These are phyloP conservation scores for Colletotrichum orbiculare DNA, from an alignment of 2,329 filamentous ascomycete genomes.

Conservation along the genomic window DNA sequence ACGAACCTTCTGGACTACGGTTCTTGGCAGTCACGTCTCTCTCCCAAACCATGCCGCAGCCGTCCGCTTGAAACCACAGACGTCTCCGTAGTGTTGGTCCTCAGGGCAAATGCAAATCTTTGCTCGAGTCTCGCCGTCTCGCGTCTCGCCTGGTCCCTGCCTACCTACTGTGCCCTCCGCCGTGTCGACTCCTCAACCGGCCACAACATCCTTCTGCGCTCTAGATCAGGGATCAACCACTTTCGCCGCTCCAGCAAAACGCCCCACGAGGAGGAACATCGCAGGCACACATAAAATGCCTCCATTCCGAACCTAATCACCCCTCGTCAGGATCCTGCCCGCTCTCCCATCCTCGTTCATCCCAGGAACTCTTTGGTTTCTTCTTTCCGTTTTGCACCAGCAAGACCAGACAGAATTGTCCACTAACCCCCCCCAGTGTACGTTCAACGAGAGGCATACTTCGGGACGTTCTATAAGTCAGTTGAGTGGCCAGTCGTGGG, in stretches of 20 bases:
- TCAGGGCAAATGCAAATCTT: conserved; percentile 38
- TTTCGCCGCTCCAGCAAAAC: conserved; percentile 26
- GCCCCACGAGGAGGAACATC: conserved; percentile 35
- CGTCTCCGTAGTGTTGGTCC: conserved; percentile 33
- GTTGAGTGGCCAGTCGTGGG: conserved; percentile 37
- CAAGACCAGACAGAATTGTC: conserved; percentile 35
- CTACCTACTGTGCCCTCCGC: conserved; percentile 11
- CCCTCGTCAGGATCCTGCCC: conserved; percentile 32
- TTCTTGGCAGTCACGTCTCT: conserved; percentile 38
- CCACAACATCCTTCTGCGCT: conserved; percentile 28
- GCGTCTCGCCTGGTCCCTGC: conserved; percentile 38
- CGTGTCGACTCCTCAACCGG: conserved; percentile 35
- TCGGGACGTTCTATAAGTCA: conserved; percentile 33
- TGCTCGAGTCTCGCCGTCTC: conserved; percentile 30
- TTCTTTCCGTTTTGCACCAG: conserved; percentile 38
- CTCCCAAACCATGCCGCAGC: conserved; percentile 35
- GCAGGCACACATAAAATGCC: conserved; percentile 39
- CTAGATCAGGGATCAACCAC: conserved; percentile 36
- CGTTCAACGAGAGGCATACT: conserved; percentile 27
- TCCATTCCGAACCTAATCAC: conserved; percentile 38
- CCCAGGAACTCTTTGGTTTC: conserved; percentile 36
- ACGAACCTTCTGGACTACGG: conserved; percentile 33
- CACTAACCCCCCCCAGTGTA: conserved; percentile 37
- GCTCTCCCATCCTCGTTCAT: conserved; percentile 36
- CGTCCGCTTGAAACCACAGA: conserved; percentile 37